These are phyloP conservation scores for Brassica carinata DNA, from an alignment of 345 rosid species.

Conservation along the genomic window DNA sequence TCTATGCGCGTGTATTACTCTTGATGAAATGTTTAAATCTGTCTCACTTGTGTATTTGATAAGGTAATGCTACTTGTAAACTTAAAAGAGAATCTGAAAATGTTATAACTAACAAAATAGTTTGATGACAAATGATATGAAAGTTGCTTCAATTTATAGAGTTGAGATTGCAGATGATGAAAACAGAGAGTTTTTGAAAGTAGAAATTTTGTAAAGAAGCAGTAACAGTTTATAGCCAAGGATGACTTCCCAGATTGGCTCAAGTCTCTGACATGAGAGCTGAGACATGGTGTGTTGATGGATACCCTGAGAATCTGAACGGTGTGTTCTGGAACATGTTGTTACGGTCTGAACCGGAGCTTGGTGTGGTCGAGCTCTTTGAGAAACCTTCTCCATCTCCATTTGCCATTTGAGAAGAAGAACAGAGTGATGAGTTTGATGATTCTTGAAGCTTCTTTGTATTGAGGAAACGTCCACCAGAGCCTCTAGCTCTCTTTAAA, in stretches of 20 bases:
- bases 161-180: conserved; percentile 2
- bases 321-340: conserved; percentile 30
- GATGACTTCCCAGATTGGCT: conserved; percentile 70
- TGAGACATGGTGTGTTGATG: conserved; percentile 41
- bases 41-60: conserved; percentile 11
- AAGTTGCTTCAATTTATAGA: conserved; percentile 13
- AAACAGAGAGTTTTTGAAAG: conserved; percentile 18
- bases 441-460: conserved; percentile 52
- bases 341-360: conserved; percentile 37
- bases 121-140: conserved; percentile 24
- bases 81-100: conserved; percentile 5
- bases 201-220: conserved; percentile 22
- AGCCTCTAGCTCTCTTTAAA: conserved; percentile 73
- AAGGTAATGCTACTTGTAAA: conserved; percentile 17
- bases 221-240: conserved; percentile 62
- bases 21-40: conserved; percentile 21
- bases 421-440: conserved; percentile 33
- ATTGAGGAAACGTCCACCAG: conserved; percentile 84
- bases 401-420: conserved; percentile 40
- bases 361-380: conserved; percentile 37
- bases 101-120: conserved; percentile 14
- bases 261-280: conserved; percentile 44
- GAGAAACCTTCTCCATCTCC: conserved; percentile 11
- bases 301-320: conserved; percentile 36
- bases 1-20: conserved; percentile 72